These are phyloP conservation scores for Hemerocallis citrina DNA, from an alignment of 106 monocot genomes.

Conservation along the genomic window DNA sequence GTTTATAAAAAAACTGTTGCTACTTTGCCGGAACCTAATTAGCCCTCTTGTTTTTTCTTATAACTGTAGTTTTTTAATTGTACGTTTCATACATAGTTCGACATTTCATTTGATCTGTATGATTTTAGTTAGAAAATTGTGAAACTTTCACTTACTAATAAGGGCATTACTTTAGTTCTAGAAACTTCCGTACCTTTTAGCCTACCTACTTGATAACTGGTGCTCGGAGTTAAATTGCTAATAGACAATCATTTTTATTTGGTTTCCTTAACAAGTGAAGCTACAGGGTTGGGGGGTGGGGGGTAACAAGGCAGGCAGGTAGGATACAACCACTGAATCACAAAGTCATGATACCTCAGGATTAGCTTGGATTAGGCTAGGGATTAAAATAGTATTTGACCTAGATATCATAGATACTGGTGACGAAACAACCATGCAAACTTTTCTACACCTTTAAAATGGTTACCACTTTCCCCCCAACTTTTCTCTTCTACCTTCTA, in stretches of 20 bases:
- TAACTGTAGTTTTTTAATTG: too few relatives aligned
- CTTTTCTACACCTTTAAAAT: not conserved
- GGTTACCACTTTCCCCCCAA: not conserved
- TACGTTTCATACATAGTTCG: too few relatives aligned
- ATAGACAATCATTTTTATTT: not conserved
- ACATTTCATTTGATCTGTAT: not conserved
- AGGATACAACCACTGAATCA: not conserved
- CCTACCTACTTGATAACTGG: not conserved
- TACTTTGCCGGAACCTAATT: too few relatives aligned
- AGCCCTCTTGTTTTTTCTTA: too few relatives aligned
- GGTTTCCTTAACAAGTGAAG: not conserved
- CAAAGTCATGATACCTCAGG: too few relatives aligned
- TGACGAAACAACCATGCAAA: not conserved
- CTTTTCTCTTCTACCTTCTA: not conserved
- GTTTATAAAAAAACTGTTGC: not conserved
- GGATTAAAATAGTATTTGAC: constrained; percentile 5
- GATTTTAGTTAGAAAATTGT: not conserved
- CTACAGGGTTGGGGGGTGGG: not conserved
- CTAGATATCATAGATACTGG: not conserved
- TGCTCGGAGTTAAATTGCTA: not conserved
- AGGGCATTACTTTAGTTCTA: not conserved
- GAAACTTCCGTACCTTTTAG: constrained; percentile 6
- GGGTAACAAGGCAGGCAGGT: not conserved
- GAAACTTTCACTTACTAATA: not conserved
- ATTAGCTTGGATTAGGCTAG: not conserved